phyloP scores from a whole-genome alignment of 768 basidiomycete species.

The Scleroderma citrinum region DNA sequence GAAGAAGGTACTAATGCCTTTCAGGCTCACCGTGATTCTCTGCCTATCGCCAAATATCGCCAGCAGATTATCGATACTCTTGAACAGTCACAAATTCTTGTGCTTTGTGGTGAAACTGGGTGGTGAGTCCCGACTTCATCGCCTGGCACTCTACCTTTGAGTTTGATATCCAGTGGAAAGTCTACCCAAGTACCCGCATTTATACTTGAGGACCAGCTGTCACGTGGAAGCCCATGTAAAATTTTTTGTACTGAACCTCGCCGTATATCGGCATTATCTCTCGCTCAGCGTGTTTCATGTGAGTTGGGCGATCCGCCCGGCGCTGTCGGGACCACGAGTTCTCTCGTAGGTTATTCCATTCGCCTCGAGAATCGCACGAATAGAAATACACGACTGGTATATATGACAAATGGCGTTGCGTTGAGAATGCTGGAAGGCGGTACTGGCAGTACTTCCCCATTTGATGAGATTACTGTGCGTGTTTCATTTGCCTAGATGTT shows the following conservation, averaged over 20 bases:
- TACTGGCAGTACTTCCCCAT: conserved; percentile 63
- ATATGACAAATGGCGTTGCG: conserved; percentile 92
- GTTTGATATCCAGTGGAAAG: conserved; percentile 64
- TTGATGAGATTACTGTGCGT: conserved; percentile 91
- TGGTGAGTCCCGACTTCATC: conserved; percentile 49
- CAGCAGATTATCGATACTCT: conserved; percentile 64
- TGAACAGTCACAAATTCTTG: conserved; percentile 74
- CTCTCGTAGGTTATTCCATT: conserved; percentile 92
- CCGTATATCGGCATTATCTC: conserved; percentile 91
- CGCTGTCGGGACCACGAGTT: conserved; percentile 66
- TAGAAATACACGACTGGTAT: conserved; percentile 71
- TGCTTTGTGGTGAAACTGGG: conserved; percentile 80
- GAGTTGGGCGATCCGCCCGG: conserved; percentile 86
- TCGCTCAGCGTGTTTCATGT: conserved; percentile 88
- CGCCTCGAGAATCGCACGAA: conserved; percentile 85
- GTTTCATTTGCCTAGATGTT: conserved; percentile 2
- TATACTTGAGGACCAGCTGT: conserved; percentile 85
- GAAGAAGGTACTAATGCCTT: neutral
- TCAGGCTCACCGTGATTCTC: conserved; percentile 64
- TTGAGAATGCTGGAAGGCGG: conserved; percentile 94
- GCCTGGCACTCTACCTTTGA: conserved; percentile 5
- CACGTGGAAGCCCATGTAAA: conserved; percentile 76
- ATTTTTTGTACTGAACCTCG: conserved; percentile 95
- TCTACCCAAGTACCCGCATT: conserved; percentile 95
- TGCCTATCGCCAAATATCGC: conserved; percentile 86